Evolutionary conservation across 2,329 filamentous ascomycete genomes (phyloP).

Genomic region (Diatrype stigma): DNA sequence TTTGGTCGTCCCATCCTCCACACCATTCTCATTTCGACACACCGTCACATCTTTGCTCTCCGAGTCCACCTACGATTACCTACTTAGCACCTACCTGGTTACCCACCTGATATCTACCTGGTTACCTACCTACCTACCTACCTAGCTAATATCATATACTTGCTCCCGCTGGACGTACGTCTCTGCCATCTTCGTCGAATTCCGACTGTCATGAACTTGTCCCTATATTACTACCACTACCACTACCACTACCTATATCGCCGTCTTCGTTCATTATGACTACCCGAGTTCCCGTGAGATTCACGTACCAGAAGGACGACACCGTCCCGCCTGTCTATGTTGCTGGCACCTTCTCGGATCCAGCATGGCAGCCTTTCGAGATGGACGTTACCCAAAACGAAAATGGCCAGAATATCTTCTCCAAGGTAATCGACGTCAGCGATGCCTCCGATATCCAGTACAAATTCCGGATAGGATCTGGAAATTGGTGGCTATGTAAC

Average conservation of each 20-base stretch:
- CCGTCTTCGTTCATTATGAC: conserved; percentile 27
- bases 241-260: conserved; percentile 7
- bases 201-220: conserved; percentile 14
- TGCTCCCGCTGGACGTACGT: neutral
- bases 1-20: too few relatives aligned
- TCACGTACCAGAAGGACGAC: conserved; percentile 58
- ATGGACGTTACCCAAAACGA: conserved; percentile 53
- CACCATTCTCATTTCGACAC: neutral
- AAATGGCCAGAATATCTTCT: conserved; percentile 55
- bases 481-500: conserved; percentile 68
- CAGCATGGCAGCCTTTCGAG: conserved; percentile 63
- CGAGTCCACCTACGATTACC: neutral
- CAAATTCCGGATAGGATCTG: conserved; percentile 66
- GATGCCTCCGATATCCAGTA: conserved; percentile 63
- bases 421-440: conserved; percentile 49
- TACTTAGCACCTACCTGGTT: too few relatives aligned
- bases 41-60: neutral
- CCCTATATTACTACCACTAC: conserved; percentile 9
- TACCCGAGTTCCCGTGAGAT: conserved; percentile 42
- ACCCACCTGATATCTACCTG: too few relatives aligned
- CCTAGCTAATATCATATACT: conserved; percentile 8
- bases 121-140: neutral
- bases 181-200: conserved; percentile 6
- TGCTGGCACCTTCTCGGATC: conserved; percentile 63
- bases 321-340: conserved; percentile 65